Evolutionary conservation across 169 alveolate genomes (phyloP), one percentile per base, ranked within the genome.

Genomic region (Cystoisospora suis): DNA sequence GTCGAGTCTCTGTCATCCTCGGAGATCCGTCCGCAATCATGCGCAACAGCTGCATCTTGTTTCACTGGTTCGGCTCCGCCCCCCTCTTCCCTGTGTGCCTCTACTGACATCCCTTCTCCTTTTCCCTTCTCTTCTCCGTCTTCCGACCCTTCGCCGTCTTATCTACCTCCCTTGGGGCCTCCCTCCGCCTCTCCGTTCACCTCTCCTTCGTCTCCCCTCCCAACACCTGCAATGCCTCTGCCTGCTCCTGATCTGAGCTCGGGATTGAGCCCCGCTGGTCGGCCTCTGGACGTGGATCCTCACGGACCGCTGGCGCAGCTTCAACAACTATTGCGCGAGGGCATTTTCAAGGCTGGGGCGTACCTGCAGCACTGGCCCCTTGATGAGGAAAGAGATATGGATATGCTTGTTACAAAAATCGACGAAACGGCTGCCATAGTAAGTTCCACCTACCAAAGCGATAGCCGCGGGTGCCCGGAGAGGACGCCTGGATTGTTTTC

Each of bases 271-370:
- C 49, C 32, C 47, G 49, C 46, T 47, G 75, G 88, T 34, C 72
- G 75, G 42, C 75, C 36, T 0, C 1, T 72, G 56, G 83, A 81
- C 12, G 27, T 81, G 42, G 44, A 34, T 27, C 88, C 88, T 1
- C 38, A 53, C 12, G 88, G 88, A 17, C 77, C 88, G 27, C 75
- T 81, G 88, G 88, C 36, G 88, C 70, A 44, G 75, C 59, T 81
- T 44, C 70, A 44, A 53, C 32, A 27, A 49, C 27, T 47, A 47
- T 38, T 49, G 56, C 88, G 46, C 59, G 77, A 47, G 49, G 88
- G 88, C 12, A 38, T 81, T 38, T 29, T 53, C 34, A 53, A 45
- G 72, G 88, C 75, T 2, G 49, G 88, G 58, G 23, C 53, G 56
- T 81, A 47, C 70, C 15, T 81, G 40, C 72, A 47, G 72, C 42